A percentile compares a stretch with the other conserved stretches of the same genome.
These are phyloP conservation scores for Candida insectalens DNA, from an alignment of 805 yeast species.

Conservation along the genomic window DNA sequence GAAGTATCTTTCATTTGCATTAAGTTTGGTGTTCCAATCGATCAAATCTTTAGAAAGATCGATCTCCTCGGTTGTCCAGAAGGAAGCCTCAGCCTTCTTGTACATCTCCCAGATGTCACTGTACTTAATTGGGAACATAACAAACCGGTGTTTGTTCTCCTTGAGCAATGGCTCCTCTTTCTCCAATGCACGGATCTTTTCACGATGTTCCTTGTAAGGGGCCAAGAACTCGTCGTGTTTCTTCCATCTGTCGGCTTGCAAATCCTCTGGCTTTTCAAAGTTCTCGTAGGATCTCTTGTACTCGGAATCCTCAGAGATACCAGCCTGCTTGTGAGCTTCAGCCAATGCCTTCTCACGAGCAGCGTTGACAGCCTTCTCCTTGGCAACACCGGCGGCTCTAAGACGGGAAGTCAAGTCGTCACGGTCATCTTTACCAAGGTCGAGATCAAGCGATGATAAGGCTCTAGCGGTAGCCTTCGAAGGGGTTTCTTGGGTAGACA, in stretches of 20 bases:
- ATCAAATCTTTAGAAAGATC: slow-evolving; percentile 84
- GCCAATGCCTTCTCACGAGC: slow-evolving; percentile 1
- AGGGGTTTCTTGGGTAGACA: background rate
- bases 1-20: slow-evolving; percentile 86
- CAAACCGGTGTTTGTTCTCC: slow-evolving; percentile 85
- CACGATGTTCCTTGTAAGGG: slow-evolving; percentile 63
- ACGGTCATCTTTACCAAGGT: background rate
- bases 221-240: slow-evolving; percentile 34
- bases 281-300: slow-evolving; percentile 1
- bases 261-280: slow-evolving; percentile 1
- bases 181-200: slow-evolving; percentile 62
- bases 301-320: slow-evolving; percentile 2
- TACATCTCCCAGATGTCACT: slow-evolving; percentile 98
- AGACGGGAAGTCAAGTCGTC: background rate
- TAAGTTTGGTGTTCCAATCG: slow-evolving; percentile 89
- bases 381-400: background rate
- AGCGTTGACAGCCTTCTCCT: slow-evolving; percentile 1
- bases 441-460: background rate
- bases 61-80: slow-evolving; percentile 99
- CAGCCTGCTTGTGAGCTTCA: slow-evolving; percentile 2
- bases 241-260: slow-evolving; percentile 2
- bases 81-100: slow-evolving; percentile 98
- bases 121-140: slow-evolving; percentile 91
- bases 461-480: background rate
- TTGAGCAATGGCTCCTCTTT: slow-evolving; percentile 79